Percentiles rank a stretch among this genome's conserved stretches.
Evolutionary conservation across 2,329 filamentous ascomycete genomes (phyloP).

Genomic region (Sclerotinia sclerotiorum): DNA sequence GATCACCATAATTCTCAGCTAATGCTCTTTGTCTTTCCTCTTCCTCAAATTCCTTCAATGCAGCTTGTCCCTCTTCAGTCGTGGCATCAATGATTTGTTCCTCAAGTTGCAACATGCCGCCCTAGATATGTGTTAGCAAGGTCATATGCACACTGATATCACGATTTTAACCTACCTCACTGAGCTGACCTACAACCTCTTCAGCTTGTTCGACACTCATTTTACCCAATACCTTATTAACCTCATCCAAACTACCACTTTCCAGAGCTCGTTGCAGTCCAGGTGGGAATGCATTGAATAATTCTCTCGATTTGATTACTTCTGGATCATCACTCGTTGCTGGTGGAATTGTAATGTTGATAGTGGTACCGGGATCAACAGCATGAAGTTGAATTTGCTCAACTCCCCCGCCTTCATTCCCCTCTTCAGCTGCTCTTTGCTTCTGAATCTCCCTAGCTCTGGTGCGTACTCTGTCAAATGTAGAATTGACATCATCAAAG

Average conservation of each 20-base stretch:
- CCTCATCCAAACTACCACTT: constrained; percentile 83
- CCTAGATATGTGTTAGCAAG: constrained; percentile 45
- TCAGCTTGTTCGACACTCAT: constrained; percentile 90
- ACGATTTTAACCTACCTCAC: constrained; percentile 56
- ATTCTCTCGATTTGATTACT: constrained; percentile 62
- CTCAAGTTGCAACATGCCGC: constrained; percentile 86
- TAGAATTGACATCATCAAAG: constrained; percentile 86
- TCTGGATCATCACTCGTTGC: constrained; percentile 65
- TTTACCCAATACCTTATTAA: constrained; percentile 82
- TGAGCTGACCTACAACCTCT: constrained; percentile 75
- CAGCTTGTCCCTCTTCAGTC: constrained; percentile 78
- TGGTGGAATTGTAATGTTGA: constrained; percentile 81
- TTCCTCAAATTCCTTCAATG: constrained; percentile 72
- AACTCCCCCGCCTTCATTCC: constrained; percentile 62
- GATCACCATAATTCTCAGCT: constrained; percentile 40
- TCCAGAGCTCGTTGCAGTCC: constrained; percentile 81
- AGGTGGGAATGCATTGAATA: constrained; percentile 82
- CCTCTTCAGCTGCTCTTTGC: constrained; percentile 54
- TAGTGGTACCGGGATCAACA: constrained; percentile 87
- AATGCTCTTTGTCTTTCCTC: constrained; percentile 44
- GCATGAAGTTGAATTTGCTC: constrained; percentile 98
- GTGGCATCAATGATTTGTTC: constrained; percentile 95
- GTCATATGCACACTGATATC: not conserved
- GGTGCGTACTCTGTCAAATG: constrained; percentile 77
- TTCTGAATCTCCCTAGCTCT: constrained; percentile 55